Evolutionary conservation across 2,329 filamentous ascomycete genomes (phyloP), one percentile per base, ranked within the genome.

Genomic region (Laburnicola sp.): DNA sequence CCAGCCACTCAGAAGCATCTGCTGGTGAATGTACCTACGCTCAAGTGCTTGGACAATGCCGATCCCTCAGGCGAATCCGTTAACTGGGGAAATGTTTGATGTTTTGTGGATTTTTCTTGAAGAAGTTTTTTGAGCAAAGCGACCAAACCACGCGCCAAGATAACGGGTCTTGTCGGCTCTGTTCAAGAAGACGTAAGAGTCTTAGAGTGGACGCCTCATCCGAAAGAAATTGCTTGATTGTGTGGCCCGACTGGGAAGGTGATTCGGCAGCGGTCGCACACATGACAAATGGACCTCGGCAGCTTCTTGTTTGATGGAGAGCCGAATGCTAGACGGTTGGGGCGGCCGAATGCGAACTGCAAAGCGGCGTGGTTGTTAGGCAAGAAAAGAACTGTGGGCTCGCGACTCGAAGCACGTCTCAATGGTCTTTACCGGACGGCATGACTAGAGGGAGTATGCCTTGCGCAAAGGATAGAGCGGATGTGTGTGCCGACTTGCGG

Each of bases 131-230:
- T 26, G 8, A 22, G 4, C 3, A 38, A 4, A 28, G 42, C 25
- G 26, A 16, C 30, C 35, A 40, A 22, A 11, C 6, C 31, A 31
- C 28, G 35, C 26, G 50, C 45, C 41, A 52, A 44, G 44, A 2
- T 27, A 26, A 36, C 30, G 11, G 27, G 16, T 42, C 26, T 27
- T 42, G 38, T 28, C 23, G 31, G 47, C 22, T 28, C 39, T 16
- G 3, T n/a, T 35, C 26, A 53, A 55, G 38, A 27, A 9, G 9
- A 30, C 9, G 48, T 45, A 48, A 39, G 44, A 25, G 34, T 41
- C 38, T 50, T 32, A n/a, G n/a, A n/a, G 40, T 39, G 34, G 26
- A 26, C 8, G 9, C 42, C 47, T 53, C 44, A 39, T 45, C 11
- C 30, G 45, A 49, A 21, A 36, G 9, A 41, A 27, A 31, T n/a